A percentile compares a stretch with the other conserved stretches of the same genome.
Evolutionary conservation across 495 filamentous ascomycete species (phyloP).

Genomic region (Acidiella bohemica): DNA sequence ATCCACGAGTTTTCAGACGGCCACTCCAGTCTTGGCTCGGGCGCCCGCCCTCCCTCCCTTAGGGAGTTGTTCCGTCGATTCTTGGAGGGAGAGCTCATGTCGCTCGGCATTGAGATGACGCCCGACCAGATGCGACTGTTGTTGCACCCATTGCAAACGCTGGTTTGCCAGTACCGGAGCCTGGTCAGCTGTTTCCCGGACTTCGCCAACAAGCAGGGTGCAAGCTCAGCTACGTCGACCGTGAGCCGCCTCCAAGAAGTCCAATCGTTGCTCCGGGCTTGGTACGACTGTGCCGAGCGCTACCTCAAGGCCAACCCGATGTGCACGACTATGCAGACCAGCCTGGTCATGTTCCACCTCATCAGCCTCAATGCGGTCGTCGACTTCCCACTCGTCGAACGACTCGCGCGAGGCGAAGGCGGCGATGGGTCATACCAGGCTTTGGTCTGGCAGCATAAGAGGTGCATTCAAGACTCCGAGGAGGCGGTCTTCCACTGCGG

Average conservation of each 20-base stretch:
- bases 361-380: slow-evolving; percentile 46
- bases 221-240: slow-evolving; percentile 37
- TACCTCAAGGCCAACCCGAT: slow-evolving; percentile 27
- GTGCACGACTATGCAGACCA: slow-evolving; percentile 36
- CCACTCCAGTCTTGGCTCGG: slow-evolving; percentile 30
- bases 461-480: slow-evolving; percentile 40
- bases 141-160: slow-evolving; percentile 29
- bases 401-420: slow-evolving; percentile 39
- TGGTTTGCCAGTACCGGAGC: slow-evolving; percentile 30
- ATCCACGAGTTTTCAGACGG: slow-evolving; percentile 35
- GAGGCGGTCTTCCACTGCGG: slow-evolving; percentile 48
- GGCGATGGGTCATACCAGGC: slow-evolving; percentile 38
- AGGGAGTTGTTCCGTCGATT: slow-evolving; percentile 42
- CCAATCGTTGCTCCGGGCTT: slow-evolving; percentile 41
- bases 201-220: slow-evolving; percentile 23
- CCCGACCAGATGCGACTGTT: slow-evolving; percentile 30
- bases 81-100: slow-evolving; percentile 29
- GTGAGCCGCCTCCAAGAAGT: slow-evolving; percentile 40
- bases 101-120: slow-evolving; percentile 29
- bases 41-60: slow-evolving; percentile 37
- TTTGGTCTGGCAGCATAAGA: slow-evolving; percentile 34
- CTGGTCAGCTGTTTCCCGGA: slow-evolving; percentile 32
- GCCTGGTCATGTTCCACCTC: slow-evolving; percentile 50
- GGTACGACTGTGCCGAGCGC: slow-evolving; percentile 40
- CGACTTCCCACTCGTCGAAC: slow-evolving; percentile 46